A percentile compares a stretch with the other conserved stretches of the same genome.
phyloP scores from a whole-genome alignment of 306 rosid species.

The Potentilla sterilis region DNA sequence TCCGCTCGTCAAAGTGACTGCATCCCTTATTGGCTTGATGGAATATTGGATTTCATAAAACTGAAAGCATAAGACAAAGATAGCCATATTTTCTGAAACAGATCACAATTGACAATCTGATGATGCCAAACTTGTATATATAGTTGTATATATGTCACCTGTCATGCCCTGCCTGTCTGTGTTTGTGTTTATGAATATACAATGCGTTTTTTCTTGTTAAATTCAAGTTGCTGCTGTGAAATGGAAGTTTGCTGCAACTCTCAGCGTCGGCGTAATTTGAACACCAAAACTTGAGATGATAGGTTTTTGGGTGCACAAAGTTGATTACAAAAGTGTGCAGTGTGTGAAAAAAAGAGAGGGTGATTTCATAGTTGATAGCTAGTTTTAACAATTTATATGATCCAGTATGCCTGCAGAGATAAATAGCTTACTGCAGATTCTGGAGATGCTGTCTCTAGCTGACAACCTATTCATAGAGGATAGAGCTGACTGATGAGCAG shows the following conservation, averaged over 20 bases:
- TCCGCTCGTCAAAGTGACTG: slow-evolving; percentile 3
- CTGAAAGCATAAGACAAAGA: slow-evolving; percentile 13
- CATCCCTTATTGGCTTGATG: neutral
- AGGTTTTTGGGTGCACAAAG: neutral
- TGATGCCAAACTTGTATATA: neutral
- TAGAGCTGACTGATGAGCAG: too few relatives aligned
- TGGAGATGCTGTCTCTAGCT: neutral
- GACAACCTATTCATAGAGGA: neutral
- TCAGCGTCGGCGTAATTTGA: neutral
- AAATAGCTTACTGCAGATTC: too few relatives aligned
- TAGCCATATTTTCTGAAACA: neutral
- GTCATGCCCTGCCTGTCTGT: neutral
- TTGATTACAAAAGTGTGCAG: neutral
- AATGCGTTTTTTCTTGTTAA: neutral
- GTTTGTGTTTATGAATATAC: neutral
- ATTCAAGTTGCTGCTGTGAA: neutral
- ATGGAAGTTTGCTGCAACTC: neutral
- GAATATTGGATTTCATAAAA: neutral
- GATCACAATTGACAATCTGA: slow-evolving; percentile 2
- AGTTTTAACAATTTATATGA: neutral
- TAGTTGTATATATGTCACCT: neutral
- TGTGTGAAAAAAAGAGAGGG: neutral
- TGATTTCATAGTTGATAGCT: neutral
- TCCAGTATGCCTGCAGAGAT: neutral
- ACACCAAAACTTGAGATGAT: neutral